Base-by-base conservation (phyloP, 768 basidiomycete species). In the Lactarius tabidus region DNA sequence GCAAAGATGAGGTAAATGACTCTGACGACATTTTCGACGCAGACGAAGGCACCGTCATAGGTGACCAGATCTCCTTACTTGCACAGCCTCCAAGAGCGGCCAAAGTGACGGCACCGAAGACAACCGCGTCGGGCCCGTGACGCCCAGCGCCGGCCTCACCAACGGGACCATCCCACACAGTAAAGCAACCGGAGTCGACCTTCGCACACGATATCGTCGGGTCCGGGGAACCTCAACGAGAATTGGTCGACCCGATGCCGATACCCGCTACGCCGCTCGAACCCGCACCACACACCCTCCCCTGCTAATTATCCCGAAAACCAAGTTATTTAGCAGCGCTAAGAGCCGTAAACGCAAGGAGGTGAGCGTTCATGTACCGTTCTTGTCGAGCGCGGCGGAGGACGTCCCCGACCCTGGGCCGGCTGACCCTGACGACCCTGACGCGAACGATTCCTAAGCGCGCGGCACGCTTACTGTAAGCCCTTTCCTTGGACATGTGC, bases 71-170 rank as follows among this genome's bases (percentile, higher is more conserved):
- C 80, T 18, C 81, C 80, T n/a, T 33, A 33, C 67, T 56, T 75
- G 75, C 65, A 72, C 72, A 52, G 71, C 70, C 60, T 76, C 77
- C 52, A 73, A 75, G 38, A 74, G 77, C 18, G 74, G 76, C n/a
- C 81, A 80, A 67, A 81, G 82, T 29, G 86, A 77, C 1, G 86
- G 89, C 58, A 88, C 87, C 28, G 89, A 90, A 70, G 89, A 90
- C 48, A 88, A 90, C 59, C 82, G 84, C 0, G 80, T 87, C 2
- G 87, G 84, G 18, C 89, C 89, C 7, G 79, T 90, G 45, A 89
- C 89, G 0, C 89, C 88, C 35, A 83, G 86, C 9, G 84, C 85
- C 6, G 78, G 76, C 53, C 75, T 72, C 48, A n/a, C 59, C 65
- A 41, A 9, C 9, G 12, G 39, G 59, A 43, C 33, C 4, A 33